Evolutionary conservation across 345 rosid genomes (phyloP), one percentile per base, ranked within the genome.

Genomic region (Populus tremula): DNA sequence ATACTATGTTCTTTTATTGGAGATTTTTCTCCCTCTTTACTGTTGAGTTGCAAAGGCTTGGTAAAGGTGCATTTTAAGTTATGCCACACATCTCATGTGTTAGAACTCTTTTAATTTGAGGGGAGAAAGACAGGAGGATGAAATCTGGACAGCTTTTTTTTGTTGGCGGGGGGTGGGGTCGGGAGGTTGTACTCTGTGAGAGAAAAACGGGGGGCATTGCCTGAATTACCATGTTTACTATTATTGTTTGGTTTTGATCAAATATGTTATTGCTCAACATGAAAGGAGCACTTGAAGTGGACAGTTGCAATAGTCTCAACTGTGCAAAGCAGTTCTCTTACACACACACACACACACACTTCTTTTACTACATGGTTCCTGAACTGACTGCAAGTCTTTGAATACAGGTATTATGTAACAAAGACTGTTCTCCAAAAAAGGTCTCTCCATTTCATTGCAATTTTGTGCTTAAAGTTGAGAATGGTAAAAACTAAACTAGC

Each of bases 401-500:
- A 67, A 43, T 76, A 71, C 92, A 94, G 98, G 97, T 86, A 75
- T 85, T 95, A 72, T 91, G 91, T 36, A 91, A 93, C 87, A 95
- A 92, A 87, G 94, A 91, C 83, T 89, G 91, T 35, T 87, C 91
- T 84, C 75, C 84, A 0, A 95, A 92, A 85, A 93, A 91, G 99
- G 99, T 95, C 20, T 62, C 50, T 45, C 39, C 54, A 21, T 14
- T 16, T 38, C 53, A 38, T 77, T 53, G 38, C 45, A 67, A 38
- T 18, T 71, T 9, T 63, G 6, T 29, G 31, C 9, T 54, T 17
- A 54, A 64, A 8, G 21, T 56, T 66, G 38, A 38, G 45, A 69
- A 54, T 47, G 5, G 25, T 59, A 14, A 66, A 43, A 53, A 67
- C 3, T 20, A 49, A 56, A 72, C 27, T 49, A 49, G 20, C 38